These are phyloP conservation scores for Cystobasidium tubakii DNA, from an alignment of 768 basidiomycete species.

Conservation along the genomic window DNA sequence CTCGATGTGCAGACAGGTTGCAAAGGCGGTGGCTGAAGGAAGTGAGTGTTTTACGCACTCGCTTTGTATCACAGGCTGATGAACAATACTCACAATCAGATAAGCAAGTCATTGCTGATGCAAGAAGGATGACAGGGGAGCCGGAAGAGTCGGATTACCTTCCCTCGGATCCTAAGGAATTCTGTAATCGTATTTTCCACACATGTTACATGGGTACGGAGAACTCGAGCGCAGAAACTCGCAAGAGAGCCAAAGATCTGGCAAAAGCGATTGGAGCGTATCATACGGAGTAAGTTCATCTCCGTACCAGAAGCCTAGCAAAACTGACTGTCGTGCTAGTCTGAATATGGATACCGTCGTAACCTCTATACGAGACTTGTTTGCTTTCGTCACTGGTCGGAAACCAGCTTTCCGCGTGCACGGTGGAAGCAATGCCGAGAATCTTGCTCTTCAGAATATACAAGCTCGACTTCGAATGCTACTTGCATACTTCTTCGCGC, in stretches of 20 bases:
- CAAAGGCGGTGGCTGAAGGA: constrained; percentile 74
- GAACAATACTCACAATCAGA: constrained; percentile 54
- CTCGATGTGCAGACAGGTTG: constrained; percentile 90
- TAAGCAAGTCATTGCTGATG: constrained; percentile 80
- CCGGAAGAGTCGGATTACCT: constrained; percentile 71
- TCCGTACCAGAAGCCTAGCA: too few relatives aligned
- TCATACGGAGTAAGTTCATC: constrained; percentile 13
- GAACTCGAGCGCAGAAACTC: constrained; percentile 82
- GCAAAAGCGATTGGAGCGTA: constrained; percentile 75
- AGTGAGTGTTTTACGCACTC: too few relatives aligned
- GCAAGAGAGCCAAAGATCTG: constrained; percentile 76
- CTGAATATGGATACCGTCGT: constrained; percentile 94
- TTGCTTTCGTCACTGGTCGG: constrained; percentile 69
- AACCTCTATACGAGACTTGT: constrained; percentile 72
- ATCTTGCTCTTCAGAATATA: constrained; percentile 94
- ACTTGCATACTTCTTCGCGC: constrained; percentile 86
- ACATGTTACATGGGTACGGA: constrained; percentile 99
- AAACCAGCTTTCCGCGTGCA: constrained; percentile 74
- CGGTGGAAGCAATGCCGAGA: constrained; percentile 81
- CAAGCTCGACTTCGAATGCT: constrained; percentile 96
- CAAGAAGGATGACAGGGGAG: constrained; percentile 80
- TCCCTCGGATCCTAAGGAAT: constrained; percentile 80
- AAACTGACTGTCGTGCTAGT: constrained; percentile 77
- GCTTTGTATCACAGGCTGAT: too few relatives aligned
- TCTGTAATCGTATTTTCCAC: constrained; percentile 80